Percentiles rank a stretch among this genome's conserved stretches.
Conservation (phyloP, 148 eudicot species). For the Talinum fruticosum region DNA sequence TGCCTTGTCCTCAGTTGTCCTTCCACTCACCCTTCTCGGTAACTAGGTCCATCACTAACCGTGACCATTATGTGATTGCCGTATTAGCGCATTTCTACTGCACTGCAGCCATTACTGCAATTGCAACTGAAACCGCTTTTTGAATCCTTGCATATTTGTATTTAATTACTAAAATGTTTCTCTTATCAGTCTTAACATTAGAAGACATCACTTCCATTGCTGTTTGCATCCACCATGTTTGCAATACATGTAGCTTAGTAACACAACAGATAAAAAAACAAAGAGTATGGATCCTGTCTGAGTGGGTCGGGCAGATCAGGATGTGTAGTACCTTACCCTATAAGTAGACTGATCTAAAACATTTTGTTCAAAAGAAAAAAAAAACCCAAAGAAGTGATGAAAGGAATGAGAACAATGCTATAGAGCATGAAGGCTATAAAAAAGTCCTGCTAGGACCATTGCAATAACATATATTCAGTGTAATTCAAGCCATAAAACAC, state of each 20-base stretch:
- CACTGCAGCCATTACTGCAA: too few species aligned
- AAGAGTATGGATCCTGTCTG: neutral
- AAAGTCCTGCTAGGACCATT: neutral
- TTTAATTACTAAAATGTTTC: neutral
- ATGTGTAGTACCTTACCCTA: neutral
- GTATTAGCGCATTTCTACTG: too few species aligned
- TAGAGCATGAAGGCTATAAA: neutral
- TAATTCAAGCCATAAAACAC: neutral
- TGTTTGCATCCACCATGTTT: neutral
- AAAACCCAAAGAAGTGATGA: neutral
- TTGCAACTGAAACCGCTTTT: too few species aligned
- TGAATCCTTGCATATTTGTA: conserved; percentile 2
- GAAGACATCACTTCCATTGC: neutral
- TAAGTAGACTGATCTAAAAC: neutral
- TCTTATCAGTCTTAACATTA: too few species aligned
- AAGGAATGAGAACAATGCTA: neutral
- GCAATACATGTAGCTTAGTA: neutral
- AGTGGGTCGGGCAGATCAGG: neutral
- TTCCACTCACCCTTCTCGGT: too few species aligned
- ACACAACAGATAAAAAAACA: neutral
- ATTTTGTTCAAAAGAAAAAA: neutral
- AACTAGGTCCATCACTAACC: too few species aligned
- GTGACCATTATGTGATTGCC: too few species aligned
- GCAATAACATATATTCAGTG: neutral
- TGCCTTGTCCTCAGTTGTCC: too few species aligned